These are phyloP conservation scores for Pseudocercospora macadamiae DNA, from an alignment of 2,329 filamentous ascomycete species.

Conservation along the genomic window DNA sequence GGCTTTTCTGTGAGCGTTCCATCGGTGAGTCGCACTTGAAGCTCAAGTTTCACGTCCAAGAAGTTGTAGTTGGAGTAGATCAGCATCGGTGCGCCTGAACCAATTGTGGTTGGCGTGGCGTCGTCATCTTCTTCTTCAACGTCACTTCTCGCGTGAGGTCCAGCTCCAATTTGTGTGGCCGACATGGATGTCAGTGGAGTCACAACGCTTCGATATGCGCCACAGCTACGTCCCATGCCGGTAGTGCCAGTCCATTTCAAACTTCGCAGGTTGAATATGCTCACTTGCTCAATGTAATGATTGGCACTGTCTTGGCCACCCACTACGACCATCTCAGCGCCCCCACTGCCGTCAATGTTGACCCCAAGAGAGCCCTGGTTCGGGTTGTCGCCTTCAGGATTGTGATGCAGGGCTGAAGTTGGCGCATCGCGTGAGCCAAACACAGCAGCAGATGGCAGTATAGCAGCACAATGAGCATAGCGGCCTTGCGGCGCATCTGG, in stretches of 20 bases:
- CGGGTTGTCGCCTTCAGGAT: conserved; percentile 77
- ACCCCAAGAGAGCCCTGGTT: conserved; percentile 89
- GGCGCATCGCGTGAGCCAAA: conserved; percentile 86
- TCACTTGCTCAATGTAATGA: conserved; percentile 98
- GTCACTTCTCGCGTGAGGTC: conserved; percentile 47
- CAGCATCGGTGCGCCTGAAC: conserved; percentile 70
- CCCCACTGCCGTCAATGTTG: conserved; percentile 85
- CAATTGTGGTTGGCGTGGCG: conserved; percentile 38
- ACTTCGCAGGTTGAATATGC: conserved; percentile 93
- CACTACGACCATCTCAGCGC: conserved; percentile 95
- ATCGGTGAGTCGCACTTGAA: conserved; percentile 84
- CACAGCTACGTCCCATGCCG: conserved; percentile 85
- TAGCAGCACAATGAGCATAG: conserved; percentile 94
- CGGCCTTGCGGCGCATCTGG: conserved; percentile 86
- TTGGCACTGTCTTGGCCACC: conserved; percentile 97
- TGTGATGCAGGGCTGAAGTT: conserved; percentile 84
- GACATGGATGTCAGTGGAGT: conserved; percentile 74
- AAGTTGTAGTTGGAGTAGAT: conserved; percentile 99
- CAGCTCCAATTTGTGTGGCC: conserved; percentile 67
- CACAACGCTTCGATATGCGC: conserved; percentile 93
- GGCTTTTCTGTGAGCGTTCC: conserved; percentile 82
- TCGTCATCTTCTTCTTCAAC: conserved; percentile 45
- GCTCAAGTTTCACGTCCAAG: conserved; percentile 90
- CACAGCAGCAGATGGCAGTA: conserved; percentile 82
- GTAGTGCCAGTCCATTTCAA: conserved; percentile 94